Percentiles rank a stretch among this genome's conserved stretches.
These are phyloP conservation scores for Cymbopogon flexuosus DNA, from an alignment of 202 grass and related monocot genomes.

Conservation along the genomic window DNA sequence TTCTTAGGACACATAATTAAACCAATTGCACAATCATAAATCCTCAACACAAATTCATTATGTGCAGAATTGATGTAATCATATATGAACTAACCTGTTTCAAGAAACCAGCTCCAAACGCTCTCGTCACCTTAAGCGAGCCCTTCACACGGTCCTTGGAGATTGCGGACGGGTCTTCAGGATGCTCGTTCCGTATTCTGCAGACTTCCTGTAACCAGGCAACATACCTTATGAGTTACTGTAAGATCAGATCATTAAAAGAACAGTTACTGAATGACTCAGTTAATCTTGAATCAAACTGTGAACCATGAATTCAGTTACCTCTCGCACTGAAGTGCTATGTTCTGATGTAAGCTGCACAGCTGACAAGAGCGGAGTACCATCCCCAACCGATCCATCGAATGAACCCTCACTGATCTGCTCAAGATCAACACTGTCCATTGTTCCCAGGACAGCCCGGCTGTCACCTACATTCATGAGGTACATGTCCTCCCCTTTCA, in stretches of 20 bases:
- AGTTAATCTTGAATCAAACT: neutral
- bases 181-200: slow-evolving; percentile 83
- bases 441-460: slow-evolving; percentile 68
- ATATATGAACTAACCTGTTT: slow-evolving; percentile 64
- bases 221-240: neutral
- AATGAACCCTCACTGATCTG: slow-evolving; percentile 55
- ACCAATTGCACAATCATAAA: neutral
- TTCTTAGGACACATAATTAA: no score
- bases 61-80: slow-evolving; percentile 5
- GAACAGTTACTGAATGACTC: neutral
- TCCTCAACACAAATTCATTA: neutral
- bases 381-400: slow-evolving; percentile 50
- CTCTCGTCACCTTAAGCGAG: slow-evolving; percentile 93
- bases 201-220: slow-evolving; percentile 52
- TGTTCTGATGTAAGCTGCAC: slow-evolving; percentile 86
- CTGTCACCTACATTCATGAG: slow-evolving; percentile 94
- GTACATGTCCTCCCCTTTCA: slow-evolving; percentile 94
- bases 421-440: slow-evolving; percentile 46
- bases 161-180: slow-evolving; percentile 66
- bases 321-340: slow-evolving; percentile 60
- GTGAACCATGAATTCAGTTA: slow-evolving; percentile 17
- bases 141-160: slow-evolving; percentile 90
- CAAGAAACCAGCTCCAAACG: slow-evolving; percentile 90
- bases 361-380: slow-evolving; percentile 47
- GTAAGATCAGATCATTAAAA: neutral